phyloP scores from a whole-genome alignment of 2,329 filamentous ascomycete species.

The Colletotrichum acutatum region DNA sequence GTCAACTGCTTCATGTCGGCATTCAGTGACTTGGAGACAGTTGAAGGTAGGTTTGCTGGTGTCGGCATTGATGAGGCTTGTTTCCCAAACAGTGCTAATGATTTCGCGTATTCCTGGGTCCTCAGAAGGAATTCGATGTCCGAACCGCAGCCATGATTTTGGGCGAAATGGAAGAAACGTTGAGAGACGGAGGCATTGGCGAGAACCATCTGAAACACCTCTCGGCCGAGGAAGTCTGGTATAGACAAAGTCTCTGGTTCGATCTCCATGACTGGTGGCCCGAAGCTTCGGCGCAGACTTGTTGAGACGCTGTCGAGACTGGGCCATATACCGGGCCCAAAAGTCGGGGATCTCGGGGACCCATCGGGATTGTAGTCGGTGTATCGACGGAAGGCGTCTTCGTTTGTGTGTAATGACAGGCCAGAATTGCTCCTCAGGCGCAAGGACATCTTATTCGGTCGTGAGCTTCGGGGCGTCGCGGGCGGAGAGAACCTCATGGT shows the following conservation, averaged over 20 bases:
- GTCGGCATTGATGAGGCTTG: slow-evolving; percentile 52
- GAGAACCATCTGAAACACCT: slow-evolving; percentile 62
- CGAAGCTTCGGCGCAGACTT: slow-evolving; percentile 32
- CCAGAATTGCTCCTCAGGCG: slow-evolving; percentile 58
- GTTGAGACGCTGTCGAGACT: slow-evolving; percentile 37
- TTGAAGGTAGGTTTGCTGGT: slow-evolving; percentile 54
- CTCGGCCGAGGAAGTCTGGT: slow-evolving; percentile 60
- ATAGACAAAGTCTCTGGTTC: slow-evolving; percentile 41
- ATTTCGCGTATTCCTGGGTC: slow-evolving; percentile 58
- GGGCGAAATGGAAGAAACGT: slow-evolving; percentile 61
- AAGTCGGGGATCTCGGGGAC: slow-evolving; percentile 42
- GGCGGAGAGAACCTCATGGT: slow-evolving; percentile 40
- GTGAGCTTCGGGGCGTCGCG: slow-evolving; percentile 36
- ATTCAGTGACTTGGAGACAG: slow-evolving; percentile 54
- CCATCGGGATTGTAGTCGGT: slow-evolving; percentile 57
- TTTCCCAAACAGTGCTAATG: slow-evolving; percentile 56
- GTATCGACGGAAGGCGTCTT: slow-evolving; percentile 56
- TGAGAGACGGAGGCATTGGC: slow-evolving; percentile 58
- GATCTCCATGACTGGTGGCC: slow-evolving; percentile 11
- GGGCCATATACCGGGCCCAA: slow-evolving; percentile 32
- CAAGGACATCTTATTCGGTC: slow-evolving; percentile 39
- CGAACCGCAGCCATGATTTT: slow-evolving; percentile 55
- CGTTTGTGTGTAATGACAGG: slow-evolving; percentile 56
- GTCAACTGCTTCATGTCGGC: slow-evolving; percentile 59
- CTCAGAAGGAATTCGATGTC: slow-evolving; percentile 64